Percentiles rank a stretch among this genome's conserved stretches.
Evolutionary conservation across 2,329 filamentous ascomycete genomes (phyloP).

Genomic region (Stachybotrys chartarum): DNA sequence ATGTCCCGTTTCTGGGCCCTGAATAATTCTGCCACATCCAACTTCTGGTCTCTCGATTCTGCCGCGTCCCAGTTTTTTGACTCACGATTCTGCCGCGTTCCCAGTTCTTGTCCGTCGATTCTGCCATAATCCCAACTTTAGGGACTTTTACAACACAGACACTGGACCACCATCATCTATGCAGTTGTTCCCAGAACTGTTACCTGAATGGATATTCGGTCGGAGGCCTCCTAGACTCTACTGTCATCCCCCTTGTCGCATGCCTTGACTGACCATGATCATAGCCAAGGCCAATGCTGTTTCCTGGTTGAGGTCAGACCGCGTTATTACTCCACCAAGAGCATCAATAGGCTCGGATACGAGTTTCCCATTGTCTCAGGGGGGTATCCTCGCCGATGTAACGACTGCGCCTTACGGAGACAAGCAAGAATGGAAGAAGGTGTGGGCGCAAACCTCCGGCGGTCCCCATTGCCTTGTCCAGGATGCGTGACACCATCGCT

Average conservation of each 20-base stretch:
- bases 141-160: background rate
- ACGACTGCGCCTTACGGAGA: background rate
- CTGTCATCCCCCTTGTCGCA: background rate
- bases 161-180: background rate
- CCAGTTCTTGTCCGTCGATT: background rate
- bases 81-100: background rate
- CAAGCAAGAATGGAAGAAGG: background rate
- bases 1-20: background rate
- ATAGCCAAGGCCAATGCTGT: background rate
- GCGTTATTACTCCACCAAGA: background rate
- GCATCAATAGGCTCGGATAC: background rate
- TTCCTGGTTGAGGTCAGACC: background rate
- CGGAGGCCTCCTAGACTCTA: background rate
- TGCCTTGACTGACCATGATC: background rate
- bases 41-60: background rate
- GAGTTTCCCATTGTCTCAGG: background rate
- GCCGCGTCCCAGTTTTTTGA: background rate
- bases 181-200: background rate
- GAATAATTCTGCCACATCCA: background rate
- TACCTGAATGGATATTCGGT: background rate
- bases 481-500: background rate
- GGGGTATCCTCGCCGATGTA: background rate
- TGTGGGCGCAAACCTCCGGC: background rate
- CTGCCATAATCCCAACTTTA: background rate
- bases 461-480: background rate